These are phyloP conservation scores for Pseudogymnoascus pannorum DNA, from an alignment of 2,329 filamentous ascomycete genomes.

Conservation along the genomic window DNA sequence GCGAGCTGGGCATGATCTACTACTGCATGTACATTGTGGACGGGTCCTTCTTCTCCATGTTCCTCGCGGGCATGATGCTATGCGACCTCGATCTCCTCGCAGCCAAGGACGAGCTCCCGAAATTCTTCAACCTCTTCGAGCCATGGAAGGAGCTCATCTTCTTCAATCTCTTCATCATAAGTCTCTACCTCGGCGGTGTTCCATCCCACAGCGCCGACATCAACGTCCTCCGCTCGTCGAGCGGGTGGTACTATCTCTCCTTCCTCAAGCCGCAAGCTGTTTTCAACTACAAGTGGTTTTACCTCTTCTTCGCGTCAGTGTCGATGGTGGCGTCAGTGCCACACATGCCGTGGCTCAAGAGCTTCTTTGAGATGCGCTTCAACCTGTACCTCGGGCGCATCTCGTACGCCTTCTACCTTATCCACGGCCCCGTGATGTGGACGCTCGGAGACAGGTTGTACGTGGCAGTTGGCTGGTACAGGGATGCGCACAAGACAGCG, in stretches of 20 bases:
- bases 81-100: conserved; percentile 54
- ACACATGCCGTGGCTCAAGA: conserved; percentile 49
- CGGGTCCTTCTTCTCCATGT: conserved; percentile 54
- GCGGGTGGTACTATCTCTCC: conserved; percentile 37
- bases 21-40: conserved; percentile 65
- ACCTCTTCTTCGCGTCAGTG: conserved; percentile 52
- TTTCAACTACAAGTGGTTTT: conserved; percentile 62
- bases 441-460: conserved; percentile 57
- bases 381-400: conserved; percentile 56
- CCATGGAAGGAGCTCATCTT: conserved; percentile 42
- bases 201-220: conserved; percentile 46
- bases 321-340: conserved; percentile 49
- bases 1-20: conserved; percentile 44
- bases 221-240: conserved; percentile 42
- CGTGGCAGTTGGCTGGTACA: conserved; percentile 49
- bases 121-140: conserved; percentile 38
- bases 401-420: conserved; percentile 55
- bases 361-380: conserved; percentile 49
- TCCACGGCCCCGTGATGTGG: conserved; percentile 56
- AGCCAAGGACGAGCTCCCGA: conserved; percentile 42
- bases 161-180: conserved; percentile 43
- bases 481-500: conserved; percentile 22
- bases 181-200: conserved; percentile 53
- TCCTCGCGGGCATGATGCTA: conserved; percentile 53
- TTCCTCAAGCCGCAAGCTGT: conserved; percentile 58